Conservation (phyloP, 2,329 filamentous ascomycete species). For the Neonectria faginata region DNA sequence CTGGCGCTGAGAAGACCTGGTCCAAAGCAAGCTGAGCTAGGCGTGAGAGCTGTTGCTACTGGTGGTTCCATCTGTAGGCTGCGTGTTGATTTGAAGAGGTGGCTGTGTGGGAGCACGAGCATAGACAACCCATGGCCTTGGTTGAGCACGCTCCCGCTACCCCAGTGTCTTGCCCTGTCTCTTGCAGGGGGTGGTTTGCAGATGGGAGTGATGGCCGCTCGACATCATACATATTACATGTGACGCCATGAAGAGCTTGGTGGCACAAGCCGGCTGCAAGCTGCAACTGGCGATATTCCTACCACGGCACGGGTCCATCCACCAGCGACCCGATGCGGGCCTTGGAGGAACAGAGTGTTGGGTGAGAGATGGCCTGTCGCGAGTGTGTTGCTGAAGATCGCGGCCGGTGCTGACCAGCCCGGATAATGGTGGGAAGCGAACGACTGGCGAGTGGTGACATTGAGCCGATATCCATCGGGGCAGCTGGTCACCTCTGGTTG, state of each 20-base stretch:
- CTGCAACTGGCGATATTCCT: neutral
- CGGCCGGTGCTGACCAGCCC: constrained; percentile 4
- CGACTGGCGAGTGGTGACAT: constrained; percentile 12
- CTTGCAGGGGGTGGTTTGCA: constrained; percentile 17
- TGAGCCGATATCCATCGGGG: neutral
- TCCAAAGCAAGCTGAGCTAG: constrained; percentile 11
- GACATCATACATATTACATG: constrained; percentile 5
- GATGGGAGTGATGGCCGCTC: constrained; percentile 6
- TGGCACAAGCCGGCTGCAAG: constrained; percentile 1
- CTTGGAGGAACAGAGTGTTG: neutral
- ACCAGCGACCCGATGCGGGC: too few relatives aligned
- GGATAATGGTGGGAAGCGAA: constrained; percentile 9
- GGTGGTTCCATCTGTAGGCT: constrained; percentile 14
- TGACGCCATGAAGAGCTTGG: constrained; percentile 13
- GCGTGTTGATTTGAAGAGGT: constrained; percentile 16
- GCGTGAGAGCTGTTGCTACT: constrained; percentile 15
- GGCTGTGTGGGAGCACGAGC: constrained; percentile 21
- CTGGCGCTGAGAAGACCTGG: constrained; percentile 8
- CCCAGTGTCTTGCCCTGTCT: constrained; percentile 20
- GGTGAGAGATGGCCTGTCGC: neutral
- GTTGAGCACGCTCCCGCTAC: constrained; percentile 11
- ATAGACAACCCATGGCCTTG: constrained; percentile 17
- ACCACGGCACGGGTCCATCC: neutral
- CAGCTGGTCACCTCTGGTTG: constrained; percentile 5
- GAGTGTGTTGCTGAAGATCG: constrained; percentile 10